Evolutionary conservation across 495 filamentous ascomycete genomes (phyloP).

Genomic region (Aspergillus cristatus): DNA sequence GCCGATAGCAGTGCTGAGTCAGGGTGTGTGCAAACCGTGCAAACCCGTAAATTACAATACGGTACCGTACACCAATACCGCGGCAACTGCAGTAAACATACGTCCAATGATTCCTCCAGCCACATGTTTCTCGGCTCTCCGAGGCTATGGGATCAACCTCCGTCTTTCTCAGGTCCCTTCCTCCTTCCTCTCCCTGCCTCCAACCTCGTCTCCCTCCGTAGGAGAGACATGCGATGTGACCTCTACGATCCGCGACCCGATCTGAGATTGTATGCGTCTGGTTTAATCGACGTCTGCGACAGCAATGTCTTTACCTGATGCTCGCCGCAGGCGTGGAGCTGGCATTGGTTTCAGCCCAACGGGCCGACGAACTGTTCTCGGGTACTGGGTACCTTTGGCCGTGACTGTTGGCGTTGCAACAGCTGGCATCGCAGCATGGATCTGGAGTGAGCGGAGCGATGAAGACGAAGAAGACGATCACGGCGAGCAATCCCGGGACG

Average conservation of each 20-base stretch:
- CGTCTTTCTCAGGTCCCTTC: conserved; percentile 14
- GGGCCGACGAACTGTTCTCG: conserved; percentile 57
- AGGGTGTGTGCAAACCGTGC: not conserved
- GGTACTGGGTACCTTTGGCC: conserved; percentile 79
- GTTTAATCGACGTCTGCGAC: conserved; percentile 19
- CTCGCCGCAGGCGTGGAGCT: conserved; percentile 49
- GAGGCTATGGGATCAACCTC: conserved; percentile 11
- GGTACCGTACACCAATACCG: conserved; percentile 7
- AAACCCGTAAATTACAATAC: not conserved
- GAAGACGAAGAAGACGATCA: conserved; percentile 57
- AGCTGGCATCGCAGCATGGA: conserved; percentile 77
- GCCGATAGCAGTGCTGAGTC: not conserved
- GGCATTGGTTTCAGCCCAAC: conserved; percentile 44
- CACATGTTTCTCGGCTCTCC: conserved; percentile 36
- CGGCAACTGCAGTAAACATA: conserved; percentile 24
- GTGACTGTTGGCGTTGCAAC: conserved; percentile 80
- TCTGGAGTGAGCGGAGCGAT: conserved; percentile 78
- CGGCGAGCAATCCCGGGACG: conserved; percentile 41
- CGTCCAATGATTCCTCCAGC: conserved; percentile 22
- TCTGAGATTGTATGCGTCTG: conserved; percentile 23
- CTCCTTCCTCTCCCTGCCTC: conserved; percentile 17
- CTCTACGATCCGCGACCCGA: conserved; percentile 18
- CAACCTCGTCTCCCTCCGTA: conserved; percentile 5
- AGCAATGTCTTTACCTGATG: conserved; percentile 69
- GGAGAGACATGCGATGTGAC: conserved; percentile 29